A percentile compares a stretch with the other conserved stretches of the same genome.
Conservation (phyloP, 345 rosid genomes). For the Eucalyptus virginea region DNA sequence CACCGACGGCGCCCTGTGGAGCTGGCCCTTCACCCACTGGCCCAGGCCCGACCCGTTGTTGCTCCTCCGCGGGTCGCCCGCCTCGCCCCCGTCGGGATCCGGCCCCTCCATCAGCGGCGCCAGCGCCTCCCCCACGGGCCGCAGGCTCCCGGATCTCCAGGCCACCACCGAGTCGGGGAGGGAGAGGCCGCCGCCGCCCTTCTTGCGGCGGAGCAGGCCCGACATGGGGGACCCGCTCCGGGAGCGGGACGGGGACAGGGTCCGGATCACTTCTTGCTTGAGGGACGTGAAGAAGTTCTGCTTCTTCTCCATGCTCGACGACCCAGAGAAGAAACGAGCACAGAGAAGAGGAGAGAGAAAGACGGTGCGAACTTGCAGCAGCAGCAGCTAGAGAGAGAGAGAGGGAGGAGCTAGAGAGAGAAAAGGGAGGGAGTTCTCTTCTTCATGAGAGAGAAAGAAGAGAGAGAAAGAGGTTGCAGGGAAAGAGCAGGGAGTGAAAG, state of each 20-base stretch:
- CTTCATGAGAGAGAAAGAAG: not conserved
- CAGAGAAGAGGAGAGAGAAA: not conserved
- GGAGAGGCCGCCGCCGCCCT: slow-evolving; percentile 7
- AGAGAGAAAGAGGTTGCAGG: not conserved
- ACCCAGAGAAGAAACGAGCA: not conserved
- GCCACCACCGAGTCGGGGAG: slow-evolving; percentile 39
- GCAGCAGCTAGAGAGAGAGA: not conserved
- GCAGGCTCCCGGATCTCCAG: slow-evolving; percentile 67
- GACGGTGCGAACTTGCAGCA: not conserved
- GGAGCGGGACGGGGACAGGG: slow-evolving; percentile 83
- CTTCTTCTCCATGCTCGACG: slow-evolving; percentile 61
- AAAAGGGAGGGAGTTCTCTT: not conserved
- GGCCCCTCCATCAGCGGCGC: slow-evolving; percentile 89
- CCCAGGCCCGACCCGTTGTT: not conserved
- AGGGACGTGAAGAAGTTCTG: slow-evolving; percentile 86
- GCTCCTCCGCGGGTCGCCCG: slow-evolving; percentile 13
- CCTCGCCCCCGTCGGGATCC: slow-evolving; percentile 59
- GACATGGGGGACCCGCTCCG: slow-evolving; percentile 46
- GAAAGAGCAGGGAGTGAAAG: not conserved
- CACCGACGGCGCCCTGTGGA: not conserved
- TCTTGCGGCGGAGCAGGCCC: slow-evolving; percentile 28
- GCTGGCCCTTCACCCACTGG: not conserved
- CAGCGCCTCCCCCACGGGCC: slow-evolving; percentile 54
- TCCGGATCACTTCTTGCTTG: slow-evolving; percentile 70
- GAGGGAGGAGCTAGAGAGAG: not conserved